Evolutionary conservation across 345 rosid species (phyloP), one percentile per base, ranked within the genome.

Genomic region (Cardiospermum halicacabum): DNA sequence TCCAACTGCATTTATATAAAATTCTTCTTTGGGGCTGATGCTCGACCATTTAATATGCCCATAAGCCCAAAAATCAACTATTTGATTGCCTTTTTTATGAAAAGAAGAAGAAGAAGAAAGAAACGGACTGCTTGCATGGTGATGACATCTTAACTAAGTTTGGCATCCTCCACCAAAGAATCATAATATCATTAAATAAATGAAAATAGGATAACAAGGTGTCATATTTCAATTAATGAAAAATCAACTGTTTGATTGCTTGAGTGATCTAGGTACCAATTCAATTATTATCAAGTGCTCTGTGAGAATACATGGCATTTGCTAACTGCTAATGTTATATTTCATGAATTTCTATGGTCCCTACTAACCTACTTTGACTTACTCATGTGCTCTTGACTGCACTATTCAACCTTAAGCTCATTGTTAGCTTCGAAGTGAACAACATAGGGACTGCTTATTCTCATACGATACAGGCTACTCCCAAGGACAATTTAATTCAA

Each of bases 271-370:
- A 19, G n/a, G n/a, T n/a, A n/a, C n/a, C n/a, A 11, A 51, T 39
- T 19, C 1, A 19, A 9, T 62, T 25, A 32, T 48, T 48, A 19
- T 62, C 9, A 0, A 24, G 42, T 27, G 12, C 1, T 2, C 47
- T 36, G 8, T 19, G 43, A 0, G 16, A 27, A 26, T 60, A 37
- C 25, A 50, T 66, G 56, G 64, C 68, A 63, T 58, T 16, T 31
- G 51, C 25, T 60, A 48, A 36, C 50, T 32, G 30, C 10, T 36
- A 19, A 27, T 40, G 15, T 24, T 48, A 37, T 8, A 13, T n/a
- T 56, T 57, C 19, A 56, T 56, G 37, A 37, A 18, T 19, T 36
- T 60, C 56, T 51, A 21, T 31, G 67, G 48, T 47, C 49, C 53
- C 39, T 40, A 7, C 15, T 55, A 36, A 24, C 68, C 34, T 24